Evolutionary conservation across 805 yeast genomes (phyloP), one percentile per base, ranked within the genome.

Genomic region (Nakazawaea pomicola): DNA sequence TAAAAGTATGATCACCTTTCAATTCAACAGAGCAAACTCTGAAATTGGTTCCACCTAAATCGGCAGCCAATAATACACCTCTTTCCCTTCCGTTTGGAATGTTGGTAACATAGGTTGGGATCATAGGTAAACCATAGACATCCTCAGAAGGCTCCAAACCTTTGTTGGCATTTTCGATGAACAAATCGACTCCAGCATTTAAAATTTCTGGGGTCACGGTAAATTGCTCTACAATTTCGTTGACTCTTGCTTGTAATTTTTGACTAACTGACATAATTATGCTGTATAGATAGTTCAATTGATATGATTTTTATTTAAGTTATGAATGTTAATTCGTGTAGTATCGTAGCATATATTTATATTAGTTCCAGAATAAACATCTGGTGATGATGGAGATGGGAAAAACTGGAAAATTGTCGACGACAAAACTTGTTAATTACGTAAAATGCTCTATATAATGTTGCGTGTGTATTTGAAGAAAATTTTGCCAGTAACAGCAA

Each of bases 1-100:
- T 68, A 60, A 82, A 89, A n/a, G 91, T 80, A 50, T 85, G 87
- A 54, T 80, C 80, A 40, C 95, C 95, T 37, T 72, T 68, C 52
- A 91, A 70, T 28, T 71, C 60, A 23, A 91, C 90, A 2, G 96
- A 88, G 58, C 97, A 89, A 19, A 93, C 96, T 54, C 99, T 74
- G 65, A 91, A 88, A 61, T 93, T 90, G 44, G 98, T 90, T 38
- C 98, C 98, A 47, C 99, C 99, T 40, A 91, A 70, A 57, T 91
- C 98, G 4, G 93, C 95, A 41, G 98, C 98, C 46, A 91, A 66
- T 47, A 73, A 78, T 29, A 85, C 68, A 33, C 98, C 98, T 41
- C 68, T 70, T 59, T 91, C 99, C 36, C 74, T 70, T 33, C 99
- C 99, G 32, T 72, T 74, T 17, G 99, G 99, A 43, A 87, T 74